Evolutionary conservation across 495 filamentous ascomycete species (phyloP), one percentile per base, ranked within the genome.

Genomic region (Niebla homalea): DNA sequence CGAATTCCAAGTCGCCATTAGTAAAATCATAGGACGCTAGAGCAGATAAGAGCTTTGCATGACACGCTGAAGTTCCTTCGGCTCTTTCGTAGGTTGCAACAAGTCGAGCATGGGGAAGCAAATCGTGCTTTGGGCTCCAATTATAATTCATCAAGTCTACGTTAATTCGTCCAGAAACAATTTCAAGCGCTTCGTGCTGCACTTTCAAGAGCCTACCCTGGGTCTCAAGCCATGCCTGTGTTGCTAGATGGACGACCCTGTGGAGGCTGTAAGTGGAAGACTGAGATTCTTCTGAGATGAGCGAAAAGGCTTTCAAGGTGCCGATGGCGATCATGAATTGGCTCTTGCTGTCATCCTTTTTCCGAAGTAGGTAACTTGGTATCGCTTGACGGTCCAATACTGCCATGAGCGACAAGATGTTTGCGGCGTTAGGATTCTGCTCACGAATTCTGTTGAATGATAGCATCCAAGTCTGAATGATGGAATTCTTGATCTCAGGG

Each of bases 391-490:
- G 63, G 40, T 73, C 62, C 6, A 75, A 40, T 48, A 65, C 65
- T 25, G 64, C 59, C 51, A 74, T 70, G 29, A 70, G 60, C 5
- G 60, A 64, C 19, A 77, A 52, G 38, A 65, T 58, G 2, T 72
- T 66, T 7, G 62, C 61, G 36, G 73, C 70, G 6, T 57, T 22
- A 15, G 59, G 50, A 49, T 62, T 51, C 1, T 46, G 50, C 10
- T 41, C 25, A 10, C 51, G 59, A 22, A 76, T 74, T 37, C 70
- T 67, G 11, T 70, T 54, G 32, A 74, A 73, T 6, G 72, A 76
- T 19, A 75, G 58, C n/a, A 67, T 52, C 71, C 67, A 75, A 10
- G 73, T 76, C 5, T 50, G 58, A 12, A 62, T 57, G 0, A 76
- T 60, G 0, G 70, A 61, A 51, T 74, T 74, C 10, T 55, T 51